Evolutionary conservation across 2,329 filamentous ascomycete species (phyloP), one percentile per base, ranked within the genome.

Genomic region (Aspergillus fijiensis): DNA sequence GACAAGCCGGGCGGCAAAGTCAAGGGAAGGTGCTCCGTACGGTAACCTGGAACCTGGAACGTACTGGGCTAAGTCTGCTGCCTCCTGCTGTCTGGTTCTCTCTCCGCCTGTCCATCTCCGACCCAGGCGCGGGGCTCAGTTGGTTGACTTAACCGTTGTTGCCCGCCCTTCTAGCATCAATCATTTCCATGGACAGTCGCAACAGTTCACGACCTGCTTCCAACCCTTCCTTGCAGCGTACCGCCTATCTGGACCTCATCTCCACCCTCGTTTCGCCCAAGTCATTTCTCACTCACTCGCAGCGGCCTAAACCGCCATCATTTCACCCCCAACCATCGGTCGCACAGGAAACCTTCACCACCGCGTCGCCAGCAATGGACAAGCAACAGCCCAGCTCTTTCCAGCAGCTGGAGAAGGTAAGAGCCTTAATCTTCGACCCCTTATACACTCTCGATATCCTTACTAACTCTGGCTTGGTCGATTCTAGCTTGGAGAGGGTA

Each of bases 321-420:
- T 55, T 42, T 48, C 47, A 64, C 53, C 60, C 60, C 57, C 55
- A 56, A 33, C 55, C 65, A 58, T 56, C 57, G 39, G 39, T 64
- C 58, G 53, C 60, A 47, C 59, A 59, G 31, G 52, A 60, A 55
- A 55, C 23, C 50, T 49, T 25, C 33, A 23, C 31, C 42, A 49
- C 50, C 45, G 45, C 56, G 42, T 61, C 64, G 58, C 61, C 59
- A 58, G 72, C 60, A 45, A 98, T 98, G 94, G 94, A 97, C 79
- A 90, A 91, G 73, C 84, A 90, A 72, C 92, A 97, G 72, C 93
- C 94, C 59, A 96, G 90, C 81, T 98, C 94, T 63, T 99, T 99
- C 83, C 94, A 98, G 85, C 95, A 98, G 87, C 86, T 98, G 76
- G 95, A 99, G 80, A 99, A 94, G 78, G 79, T 81, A 70, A 55